Conservation (phyloP, 2,329 filamentous ascomycete genomes). For the Emmonsiellopsis sp. region DNA sequence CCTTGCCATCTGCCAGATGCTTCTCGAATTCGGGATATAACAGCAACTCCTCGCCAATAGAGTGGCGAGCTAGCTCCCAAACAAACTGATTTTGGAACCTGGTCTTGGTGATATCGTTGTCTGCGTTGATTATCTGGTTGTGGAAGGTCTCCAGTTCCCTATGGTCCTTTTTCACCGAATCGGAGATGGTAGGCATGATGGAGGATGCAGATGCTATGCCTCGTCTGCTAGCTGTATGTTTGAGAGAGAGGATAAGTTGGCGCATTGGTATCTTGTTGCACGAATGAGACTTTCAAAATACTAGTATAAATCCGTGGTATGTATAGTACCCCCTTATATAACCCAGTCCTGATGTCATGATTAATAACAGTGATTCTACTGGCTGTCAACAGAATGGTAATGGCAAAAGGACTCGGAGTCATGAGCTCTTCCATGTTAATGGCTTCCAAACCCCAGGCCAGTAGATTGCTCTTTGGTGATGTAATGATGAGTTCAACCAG, state of each 20-base stretch:
- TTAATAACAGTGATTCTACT: background rate
- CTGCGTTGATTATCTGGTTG: conserved; percentile 32
- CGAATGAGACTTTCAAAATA: no score
- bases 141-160: conserved; percentile 33
- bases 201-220: background rate
- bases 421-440: background rate
- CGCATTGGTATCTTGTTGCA: background rate
- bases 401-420: background rate
- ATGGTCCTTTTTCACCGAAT: conserved; percentile 34
- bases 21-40: conserved; percentile 47
- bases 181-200: conserved; percentile 17
- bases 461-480: background rate
- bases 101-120: conserved; percentile 32
- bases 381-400: background rate
- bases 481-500: background rate
- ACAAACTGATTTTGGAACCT: conserved; percentile 43
- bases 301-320: no score
- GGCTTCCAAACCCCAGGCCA: background rate
- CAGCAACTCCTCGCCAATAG: conserved; percentile 42
- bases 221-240: background rate
- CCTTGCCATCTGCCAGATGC: conserved; percentile 33
- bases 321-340: background rate
- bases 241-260: background rate
- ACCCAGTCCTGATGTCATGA: background rate
- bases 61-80: conserved; percentile 44